phyloP scores from a whole-genome alignment of 139 green algal species.

The Chlorella sp. region DNA sequence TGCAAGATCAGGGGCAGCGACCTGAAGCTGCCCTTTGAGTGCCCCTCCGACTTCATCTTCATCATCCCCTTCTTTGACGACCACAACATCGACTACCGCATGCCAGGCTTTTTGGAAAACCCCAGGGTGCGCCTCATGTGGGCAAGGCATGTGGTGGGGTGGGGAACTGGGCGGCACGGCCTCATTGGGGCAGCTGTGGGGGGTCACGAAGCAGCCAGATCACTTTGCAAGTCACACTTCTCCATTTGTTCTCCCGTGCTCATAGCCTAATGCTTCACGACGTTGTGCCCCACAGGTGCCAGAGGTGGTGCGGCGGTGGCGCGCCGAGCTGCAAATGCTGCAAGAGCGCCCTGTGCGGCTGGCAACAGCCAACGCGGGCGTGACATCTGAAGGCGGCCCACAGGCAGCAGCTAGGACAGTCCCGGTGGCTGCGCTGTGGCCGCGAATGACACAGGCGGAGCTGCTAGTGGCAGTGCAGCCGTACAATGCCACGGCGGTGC shows the following conservation, averaged over 20 bases:
- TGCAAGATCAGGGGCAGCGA: conserved; percentile 29
- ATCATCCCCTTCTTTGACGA: not conserved
- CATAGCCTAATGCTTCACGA: too few relatives aligned
- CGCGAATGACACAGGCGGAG: not conserved
- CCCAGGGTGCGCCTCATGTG: not conserved
- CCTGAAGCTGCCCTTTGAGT: conserved; percentile 11
- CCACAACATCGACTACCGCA: not conserved
- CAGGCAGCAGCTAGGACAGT: not conserved
- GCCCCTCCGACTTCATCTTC: conserved; percentile 24
- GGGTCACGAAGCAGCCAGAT: too few relatives aligned
- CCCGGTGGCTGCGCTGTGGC: not conserved
- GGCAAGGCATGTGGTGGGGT: too few relatives aligned
- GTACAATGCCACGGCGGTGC: not conserved
- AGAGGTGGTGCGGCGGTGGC: not conserved
- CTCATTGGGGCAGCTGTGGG: not conserved
- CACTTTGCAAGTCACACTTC: too few relatives aligned
- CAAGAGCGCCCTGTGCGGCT: too few relatives aligned
- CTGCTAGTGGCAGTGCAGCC: not conserved
- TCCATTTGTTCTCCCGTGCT: too few relatives aligned
- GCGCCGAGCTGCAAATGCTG: not conserved
- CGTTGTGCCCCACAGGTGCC: not conserved
- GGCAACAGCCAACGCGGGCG: not conserved
- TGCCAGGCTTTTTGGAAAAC: conserved; percentile 5
- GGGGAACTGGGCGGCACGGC: not conserved
- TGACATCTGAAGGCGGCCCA: not conserved